phyloP scores from a whole-genome alignment of 2,329 filamentous ascomycete species.

The Colletotrichum sansevieriae region DNA sequence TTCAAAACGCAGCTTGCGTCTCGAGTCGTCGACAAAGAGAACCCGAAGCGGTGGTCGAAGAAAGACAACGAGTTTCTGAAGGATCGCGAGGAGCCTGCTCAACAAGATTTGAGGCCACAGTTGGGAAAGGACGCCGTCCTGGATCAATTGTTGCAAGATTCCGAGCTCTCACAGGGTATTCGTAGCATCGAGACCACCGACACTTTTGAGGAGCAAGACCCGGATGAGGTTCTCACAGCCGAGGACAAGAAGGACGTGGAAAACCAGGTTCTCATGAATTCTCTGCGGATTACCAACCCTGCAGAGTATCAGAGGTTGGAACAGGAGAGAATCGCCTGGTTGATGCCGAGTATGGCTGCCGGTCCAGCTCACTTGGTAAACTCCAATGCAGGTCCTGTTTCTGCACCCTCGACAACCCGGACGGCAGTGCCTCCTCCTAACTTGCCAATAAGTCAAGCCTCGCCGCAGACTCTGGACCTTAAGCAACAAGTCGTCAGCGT shows the following conservation, averaged over 20 bases:
- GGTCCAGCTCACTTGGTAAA: too few species aligned
- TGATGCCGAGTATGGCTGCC: neutral
- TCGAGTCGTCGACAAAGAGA: constrained; percentile 87
- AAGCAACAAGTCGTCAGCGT: too few species aligned
- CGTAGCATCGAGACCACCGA: constrained; percentile 75
- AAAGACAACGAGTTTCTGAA: constrained; percentile 48
- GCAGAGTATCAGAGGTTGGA: constrained; percentile 47
- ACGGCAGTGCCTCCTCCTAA: too few species aligned
- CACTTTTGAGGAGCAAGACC: constrained; percentile 78
- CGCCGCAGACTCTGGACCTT: too few species aligned
- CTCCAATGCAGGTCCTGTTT: too few species aligned
- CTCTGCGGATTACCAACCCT: constrained; percentile 51
- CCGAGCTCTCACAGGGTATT: constrained; percentile 56
- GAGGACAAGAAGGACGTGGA: constrained; percentile 72
- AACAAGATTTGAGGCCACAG: constrained; percentile 65
- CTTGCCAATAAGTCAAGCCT: too few species aligned
- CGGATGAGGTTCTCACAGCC: constrained; percentile 68
- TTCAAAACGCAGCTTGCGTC: constrained; percentile 87
- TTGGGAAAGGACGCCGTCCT: constrained; percentile 75
- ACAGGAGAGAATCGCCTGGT: constrained; percentile 23
- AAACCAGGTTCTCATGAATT: constrained; percentile 50
- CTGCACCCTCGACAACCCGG: too few species aligned
- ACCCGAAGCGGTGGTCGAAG: constrained; percentile 76
- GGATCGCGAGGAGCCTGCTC: constrained; percentile 65
- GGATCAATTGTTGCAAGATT: constrained; percentile 58